Evolutionary conservation across 2,329 filamentous ascomycete genomes (phyloP).

Genomic region (Ophiostoma angusticollis): DNA sequence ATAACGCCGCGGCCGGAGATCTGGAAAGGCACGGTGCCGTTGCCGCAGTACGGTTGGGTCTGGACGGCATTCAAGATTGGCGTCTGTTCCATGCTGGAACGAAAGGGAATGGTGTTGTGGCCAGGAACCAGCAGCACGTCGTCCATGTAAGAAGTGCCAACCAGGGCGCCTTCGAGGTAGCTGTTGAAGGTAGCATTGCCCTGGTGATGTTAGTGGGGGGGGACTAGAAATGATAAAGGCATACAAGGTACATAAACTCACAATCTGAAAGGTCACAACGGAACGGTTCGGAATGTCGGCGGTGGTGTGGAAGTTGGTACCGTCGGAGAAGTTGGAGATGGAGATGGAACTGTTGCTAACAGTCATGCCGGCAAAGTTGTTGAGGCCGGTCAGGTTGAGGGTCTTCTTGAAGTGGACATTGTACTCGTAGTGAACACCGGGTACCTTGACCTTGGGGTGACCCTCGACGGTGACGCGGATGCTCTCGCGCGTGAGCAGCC

Average conservation of each 20-base stretch:
- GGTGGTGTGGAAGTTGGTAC: slow-evolving; percentile 48
- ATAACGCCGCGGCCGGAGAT: slow-evolving; percentile 40
- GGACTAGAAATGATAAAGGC: not conserved
- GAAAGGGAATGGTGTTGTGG: slow-evolving; percentile 41
- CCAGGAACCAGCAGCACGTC: slow-evolving; percentile 48
- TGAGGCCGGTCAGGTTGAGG: slow-evolving; percentile 30
- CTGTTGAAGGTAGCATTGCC: slow-evolving; percentile 52
- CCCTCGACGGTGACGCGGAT: slow-evolving; percentile 39
- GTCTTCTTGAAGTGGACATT: slow-evolving; percentile 44
- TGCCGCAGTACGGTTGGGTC: slow-evolving; percentile 36
- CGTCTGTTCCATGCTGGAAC: slow-evolving; percentile 38
- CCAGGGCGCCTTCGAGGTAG: slow-evolving; percentile 34
- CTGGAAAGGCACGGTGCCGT: slow-evolving; percentile 40
- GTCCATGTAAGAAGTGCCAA: slow-evolving; percentile 45
- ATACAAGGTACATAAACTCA: slow-evolving; percentile 24
- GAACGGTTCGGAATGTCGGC: slow-evolving; percentile 52
- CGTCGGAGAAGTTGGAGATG: slow-evolving; percentile 25
- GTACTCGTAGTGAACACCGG: slow-evolving; percentile 35
- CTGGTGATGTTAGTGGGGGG: slow-evolving; percentile 18
- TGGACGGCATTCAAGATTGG: slow-evolving; percentile 32
- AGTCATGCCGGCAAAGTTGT: slow-evolving; percentile 41
- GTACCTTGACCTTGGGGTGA: slow-evolving; percentile 37
- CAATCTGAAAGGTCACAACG: slow-evolving; percentile 49
- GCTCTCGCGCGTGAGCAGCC: slow-evolving; percentile 37
- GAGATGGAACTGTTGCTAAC: slow-evolving; percentile 39